A percentile compares a stretch with the other conserved stretches of the same genome.
phyloP scores from a whole-genome alignment of 371 early-diverging fungal genomes.

The Quaeritorhiza haematococci region DNA sequence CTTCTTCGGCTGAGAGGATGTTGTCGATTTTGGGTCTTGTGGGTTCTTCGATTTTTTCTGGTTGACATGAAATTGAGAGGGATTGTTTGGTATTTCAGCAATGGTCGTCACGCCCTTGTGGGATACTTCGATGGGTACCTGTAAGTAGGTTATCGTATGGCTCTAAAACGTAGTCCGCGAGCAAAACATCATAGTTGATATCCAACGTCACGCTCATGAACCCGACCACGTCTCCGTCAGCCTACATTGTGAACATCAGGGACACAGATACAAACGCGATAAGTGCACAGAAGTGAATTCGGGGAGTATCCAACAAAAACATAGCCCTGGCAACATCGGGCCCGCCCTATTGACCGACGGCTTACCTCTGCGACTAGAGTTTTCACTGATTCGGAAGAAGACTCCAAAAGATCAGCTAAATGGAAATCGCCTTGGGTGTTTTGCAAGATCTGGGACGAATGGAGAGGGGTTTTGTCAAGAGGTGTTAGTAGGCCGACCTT shows the following conservation, averaged over 20 bases:
- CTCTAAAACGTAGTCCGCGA: constrained; percentile 27
- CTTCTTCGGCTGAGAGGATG: constrained; percentile 11
- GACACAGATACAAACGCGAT: too few relatives aligned
- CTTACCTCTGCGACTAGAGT: constrained; percentile 43
- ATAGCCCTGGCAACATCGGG: too few relatives aligned
- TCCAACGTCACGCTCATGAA: constrained; percentile 37
- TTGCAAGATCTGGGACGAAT: constrained; percentile 18
- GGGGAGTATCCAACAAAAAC: too few relatives aligned
- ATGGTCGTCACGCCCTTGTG: background rate
- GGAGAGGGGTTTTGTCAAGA: background rate
- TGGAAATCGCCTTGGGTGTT: constrained; percentile 30
- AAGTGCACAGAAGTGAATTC: too few relatives aligned
- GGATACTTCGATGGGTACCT: too few relatives aligned
- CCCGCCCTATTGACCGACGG: background rate
- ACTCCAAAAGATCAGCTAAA: constrained; percentile 38
- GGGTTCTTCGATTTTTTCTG: constrained; percentile 11
- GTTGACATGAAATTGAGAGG: constrained; percentile 8
- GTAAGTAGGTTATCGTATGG: constrained; percentile 31
- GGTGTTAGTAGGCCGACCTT: background rate
- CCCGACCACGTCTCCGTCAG: constrained; percentile 33
- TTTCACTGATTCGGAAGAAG: constrained; percentile 17
- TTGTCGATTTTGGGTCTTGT: constrained; percentile 2
- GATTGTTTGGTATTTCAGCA: background rate
- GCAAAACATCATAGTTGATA: constrained; percentile 25
- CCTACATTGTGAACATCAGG: constrained; percentile 3